A percentile compares a stretch with the other conserved stretches of the same genome.
These are phyloP conservation scores for Coemansia sp. DNA, from an alignment of 192 early-diverging fungal species.

Conservation along the genomic window DNA sequence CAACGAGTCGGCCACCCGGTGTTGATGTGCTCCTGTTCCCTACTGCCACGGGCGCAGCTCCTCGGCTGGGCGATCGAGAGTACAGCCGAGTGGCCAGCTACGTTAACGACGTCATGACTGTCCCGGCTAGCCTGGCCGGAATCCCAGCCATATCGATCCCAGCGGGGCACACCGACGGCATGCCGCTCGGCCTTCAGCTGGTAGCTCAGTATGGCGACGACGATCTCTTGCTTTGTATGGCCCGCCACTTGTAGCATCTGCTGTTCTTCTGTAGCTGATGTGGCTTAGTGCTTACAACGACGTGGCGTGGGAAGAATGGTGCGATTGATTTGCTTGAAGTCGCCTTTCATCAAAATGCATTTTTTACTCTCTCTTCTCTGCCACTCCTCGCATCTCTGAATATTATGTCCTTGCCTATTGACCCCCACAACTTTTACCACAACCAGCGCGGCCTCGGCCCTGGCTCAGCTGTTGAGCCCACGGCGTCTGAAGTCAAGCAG, in stretches of 20 bases:
- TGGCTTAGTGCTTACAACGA: background rate
- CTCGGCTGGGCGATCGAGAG: conserved; percentile 43
- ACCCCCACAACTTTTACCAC: conserved; percentile 31
- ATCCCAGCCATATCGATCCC: conserved; percentile 72
- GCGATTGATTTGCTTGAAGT: background rate
- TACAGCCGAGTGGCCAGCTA: conserved; percentile 58
- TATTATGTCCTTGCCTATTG: background rate
- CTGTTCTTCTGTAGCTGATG: background rate
- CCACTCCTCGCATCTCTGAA: background rate
- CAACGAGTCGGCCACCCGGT: background rate
- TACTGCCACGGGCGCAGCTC: conserved; percentile 71
- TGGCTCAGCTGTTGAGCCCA: conserved; percentile 37
- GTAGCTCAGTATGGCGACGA: conserved; percentile 85
- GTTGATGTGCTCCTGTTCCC: conserved; percentile 84
- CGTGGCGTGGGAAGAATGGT: background rate
- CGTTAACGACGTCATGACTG: conserved; percentile 86
- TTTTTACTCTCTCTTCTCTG: background rate
- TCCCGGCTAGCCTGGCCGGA: conserved; percentile 85
- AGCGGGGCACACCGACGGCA: conserved; percentile 48
- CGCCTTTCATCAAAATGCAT: background rate
- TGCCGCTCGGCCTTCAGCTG: conserved; percentile 85
- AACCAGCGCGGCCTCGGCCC: conserved; percentile 28
- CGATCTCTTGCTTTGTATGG: conserved; percentile 35
- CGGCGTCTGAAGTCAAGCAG: conserved; percentile 30
- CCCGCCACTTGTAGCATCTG: conserved; percentile 6